Evolutionary conservation across 1,284 basidiomycete genomes (phyloP).

Genomic region (Trametes versicolor): DNA sequence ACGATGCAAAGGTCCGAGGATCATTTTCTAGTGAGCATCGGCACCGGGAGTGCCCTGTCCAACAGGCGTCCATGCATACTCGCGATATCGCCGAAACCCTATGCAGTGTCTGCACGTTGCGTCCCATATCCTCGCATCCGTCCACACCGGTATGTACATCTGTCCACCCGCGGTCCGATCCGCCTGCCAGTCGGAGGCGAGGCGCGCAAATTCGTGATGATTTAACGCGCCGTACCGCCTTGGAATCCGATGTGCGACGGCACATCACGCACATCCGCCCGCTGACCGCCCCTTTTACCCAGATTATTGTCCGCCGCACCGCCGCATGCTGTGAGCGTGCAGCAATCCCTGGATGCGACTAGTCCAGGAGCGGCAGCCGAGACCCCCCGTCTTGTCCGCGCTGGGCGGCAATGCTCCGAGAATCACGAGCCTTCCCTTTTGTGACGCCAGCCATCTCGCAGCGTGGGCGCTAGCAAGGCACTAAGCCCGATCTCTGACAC

Average conservation of each 20-base stretch:
- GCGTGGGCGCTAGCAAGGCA: slow-evolving; percentile 14
- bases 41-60: background rate
- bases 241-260: background rate
- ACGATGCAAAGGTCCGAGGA: background rate
- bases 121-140: background rate
- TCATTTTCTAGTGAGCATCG: background rate
- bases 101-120: background rate
- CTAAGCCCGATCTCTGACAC: slow-evolving; percentile 16
- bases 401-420: slow-evolving; percentile 15
- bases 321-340: slow-evolving; percentile 2
- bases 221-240: background rate
- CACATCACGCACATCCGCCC: background rate
- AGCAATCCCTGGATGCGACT: background rate
- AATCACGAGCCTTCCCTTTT: slow-evolving; percentile 27
- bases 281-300: slow-evolving; percentile 5
- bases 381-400: slow-evolving; percentile 10
- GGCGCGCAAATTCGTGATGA: background rate
- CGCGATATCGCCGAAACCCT: slow-evolving; percentile 1
- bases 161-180: background rate
- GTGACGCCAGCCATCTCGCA: background rate
- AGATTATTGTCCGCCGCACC: slow-evolving; percentile 3
- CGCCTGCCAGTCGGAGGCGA: background rate
- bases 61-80: background rate
- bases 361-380: slow-evolving; percentile 8
- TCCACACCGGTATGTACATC: background rate